These are phyloP conservation scores for Ephemerocybe angulata DNA, from an alignment of 768 basidiomycete genomes.

Conservation along the genomic window DNA sequence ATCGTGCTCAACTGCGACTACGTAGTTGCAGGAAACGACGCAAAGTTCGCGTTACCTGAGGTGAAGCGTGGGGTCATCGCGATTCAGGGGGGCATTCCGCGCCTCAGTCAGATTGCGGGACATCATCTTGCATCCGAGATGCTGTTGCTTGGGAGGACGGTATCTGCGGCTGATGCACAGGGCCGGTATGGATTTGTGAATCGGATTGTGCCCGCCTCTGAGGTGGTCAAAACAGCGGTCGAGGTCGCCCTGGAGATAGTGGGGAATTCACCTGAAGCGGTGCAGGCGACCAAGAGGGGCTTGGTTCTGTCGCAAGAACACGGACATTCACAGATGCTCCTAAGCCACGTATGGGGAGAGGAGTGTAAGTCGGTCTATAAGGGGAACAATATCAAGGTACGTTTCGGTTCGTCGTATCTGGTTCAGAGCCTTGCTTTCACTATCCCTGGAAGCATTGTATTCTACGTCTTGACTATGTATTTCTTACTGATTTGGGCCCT, in stretches of 20 bases:
- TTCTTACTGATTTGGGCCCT: background rate
- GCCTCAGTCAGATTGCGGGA: constrained; percentile 60
- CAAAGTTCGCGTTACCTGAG: constrained; percentile 72
- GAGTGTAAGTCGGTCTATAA: constrained; percentile 52
- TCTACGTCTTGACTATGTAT: background rate
- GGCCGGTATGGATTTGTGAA: constrained; percentile 77
- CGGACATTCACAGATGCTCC: constrained; percentile 49
- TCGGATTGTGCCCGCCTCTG: constrained; percentile 50
- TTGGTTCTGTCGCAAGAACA: constrained; percentile 53
- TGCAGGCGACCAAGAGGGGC: constrained; percentile 72
- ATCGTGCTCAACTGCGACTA: constrained; percentile 75
- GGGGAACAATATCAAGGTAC: constrained; percentile 68
- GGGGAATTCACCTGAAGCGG: constrained; percentile 72
- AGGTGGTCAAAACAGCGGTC: constrained; percentile 62
- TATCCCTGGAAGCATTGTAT: background rate
- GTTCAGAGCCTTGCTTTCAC: constrained; percentile 4
- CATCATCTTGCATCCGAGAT: constrained; percentile 80
- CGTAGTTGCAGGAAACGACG: constrained; percentile 62
- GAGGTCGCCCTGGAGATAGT: constrained; percentile 55
- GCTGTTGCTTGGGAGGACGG: constrained; percentile 66
- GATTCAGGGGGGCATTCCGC: constrained; percentile 69
- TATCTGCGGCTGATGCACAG: constrained; percentile 65
- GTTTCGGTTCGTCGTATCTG: constrained; percentile 11
- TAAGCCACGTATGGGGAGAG: constrained; percentile 40
- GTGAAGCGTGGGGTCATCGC: constrained; percentile 77